Percentiles rank a stretch among this genome's conserved stretches.
phyloP scores from a whole-genome alignment of 352 stramenopile species.

The Phytopythium ostracodes region DNA sequence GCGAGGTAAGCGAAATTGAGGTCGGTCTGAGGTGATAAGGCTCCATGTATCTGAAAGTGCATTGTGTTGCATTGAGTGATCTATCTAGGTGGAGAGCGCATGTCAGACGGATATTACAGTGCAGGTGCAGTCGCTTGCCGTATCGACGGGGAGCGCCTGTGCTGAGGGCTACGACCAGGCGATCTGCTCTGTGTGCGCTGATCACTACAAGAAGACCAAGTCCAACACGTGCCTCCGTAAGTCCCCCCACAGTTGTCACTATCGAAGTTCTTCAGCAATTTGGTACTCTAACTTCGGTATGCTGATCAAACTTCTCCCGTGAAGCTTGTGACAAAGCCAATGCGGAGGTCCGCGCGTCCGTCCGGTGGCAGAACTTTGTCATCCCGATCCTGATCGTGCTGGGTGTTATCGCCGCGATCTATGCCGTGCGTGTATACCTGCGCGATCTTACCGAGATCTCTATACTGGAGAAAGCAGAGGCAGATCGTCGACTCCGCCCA shows the following conservation, averaged over 20 bases:
- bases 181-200: conserved; percentile 66
- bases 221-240: conserved; percentile 58
- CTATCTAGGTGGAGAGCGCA: conserved; percentile 32
- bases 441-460: conserved; percentile 58
- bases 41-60: not conserved
- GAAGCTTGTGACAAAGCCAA: conserved; percentile 54
- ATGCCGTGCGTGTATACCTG: conserved; percentile 42
- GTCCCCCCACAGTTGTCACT: conserved; percentile 7
- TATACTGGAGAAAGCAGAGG: conserved; percentile 55
- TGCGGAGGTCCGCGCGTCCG: conserved; percentile 36
- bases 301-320: not conserved
- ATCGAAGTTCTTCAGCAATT: too few relatives aligned
- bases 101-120: conserved; percentile 52
- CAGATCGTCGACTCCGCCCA: conserved; percentile 43
- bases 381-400: conserved; percentile 53
- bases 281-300: too few relatives aligned
- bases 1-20: conserved; percentile 30
- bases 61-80: not conserved
- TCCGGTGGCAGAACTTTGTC: conserved; percentile 74
- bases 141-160: conserved; percentile 30
- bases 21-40: not conserved
- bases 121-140: conserved; percentile 13
- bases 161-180: conserved; percentile 44
- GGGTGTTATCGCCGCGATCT: conserved; percentile 24
- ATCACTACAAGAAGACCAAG: conserved; percentile 46